phyloP scores from a whole-genome alignment of 2,329 filamentous ascomycete species.

The Penicillium sp. region DNA sequence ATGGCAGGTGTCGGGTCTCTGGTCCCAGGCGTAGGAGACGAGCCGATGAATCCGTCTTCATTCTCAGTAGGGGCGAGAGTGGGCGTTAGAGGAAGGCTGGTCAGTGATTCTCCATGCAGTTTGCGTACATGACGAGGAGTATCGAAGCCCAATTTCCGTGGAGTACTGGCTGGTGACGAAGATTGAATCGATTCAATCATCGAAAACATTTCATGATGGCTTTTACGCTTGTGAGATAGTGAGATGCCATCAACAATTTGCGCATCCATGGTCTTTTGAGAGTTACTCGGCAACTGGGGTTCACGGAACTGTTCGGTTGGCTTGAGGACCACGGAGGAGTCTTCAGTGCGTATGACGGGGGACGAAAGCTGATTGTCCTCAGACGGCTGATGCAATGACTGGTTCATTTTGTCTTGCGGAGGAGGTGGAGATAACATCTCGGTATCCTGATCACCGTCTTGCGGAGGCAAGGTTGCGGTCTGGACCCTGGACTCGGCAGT shows the following conservation, averaged over 20 bases:
- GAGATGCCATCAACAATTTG: conserved; percentile 70
- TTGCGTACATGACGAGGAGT: conserved; percentile 33
- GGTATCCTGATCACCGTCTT: neutral
- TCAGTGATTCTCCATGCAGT: conserved; percentile 24
- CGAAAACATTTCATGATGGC: conserved; percentile 61
- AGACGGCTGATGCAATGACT: neutral
- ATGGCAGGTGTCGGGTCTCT: conserved; percentile 31
- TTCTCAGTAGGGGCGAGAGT: conserved; percentile 41
- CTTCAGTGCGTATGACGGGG: conserved; percentile 24
- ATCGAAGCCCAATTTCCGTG: conserved; percentile 28
- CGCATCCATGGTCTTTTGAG: conserved; percentile 52
- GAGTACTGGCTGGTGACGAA: conserved; percentile 33
- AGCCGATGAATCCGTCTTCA: conserved; percentile 50
- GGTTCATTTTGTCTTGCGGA: conserved; percentile 16
- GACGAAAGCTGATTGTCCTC: conserved; percentile 29
- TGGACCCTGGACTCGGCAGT: conserved; percentile 57
- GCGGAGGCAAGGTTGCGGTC: neutral
- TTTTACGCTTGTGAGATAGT: conserved; percentile 66
- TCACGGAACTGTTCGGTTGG: conserved; percentile 31
- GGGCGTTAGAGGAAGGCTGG: conserved; percentile 44
- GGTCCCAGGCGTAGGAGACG: conserved; percentile 54
- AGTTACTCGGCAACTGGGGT: conserved; percentile 29
- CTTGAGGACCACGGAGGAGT: conserved; percentile 17
- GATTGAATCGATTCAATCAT: conserved; percentile 69
- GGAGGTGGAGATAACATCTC: conserved; percentile 2